These are phyloP conservation scores for Plasmodium knowlesi DNA, from an alignment of 169 alveolate species.

Conservation along the genomic window DNA sequence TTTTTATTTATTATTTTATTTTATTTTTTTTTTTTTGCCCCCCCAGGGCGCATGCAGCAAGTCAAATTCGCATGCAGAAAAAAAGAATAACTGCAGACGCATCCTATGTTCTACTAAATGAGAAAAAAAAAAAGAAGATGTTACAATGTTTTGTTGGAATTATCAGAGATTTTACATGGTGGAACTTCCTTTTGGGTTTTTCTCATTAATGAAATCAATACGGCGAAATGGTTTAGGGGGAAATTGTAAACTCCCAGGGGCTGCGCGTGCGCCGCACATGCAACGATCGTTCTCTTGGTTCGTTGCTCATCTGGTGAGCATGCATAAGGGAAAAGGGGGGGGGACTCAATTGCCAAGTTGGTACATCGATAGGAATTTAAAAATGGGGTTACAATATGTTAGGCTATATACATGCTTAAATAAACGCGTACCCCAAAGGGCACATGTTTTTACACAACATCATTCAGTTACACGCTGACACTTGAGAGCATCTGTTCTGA, in stretches of 20 bases:
- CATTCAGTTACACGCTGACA: not conserved
- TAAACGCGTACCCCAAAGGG: not conserved
- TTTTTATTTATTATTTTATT: not conserved
- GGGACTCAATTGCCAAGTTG: not conserved
- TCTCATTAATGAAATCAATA: not conserved
- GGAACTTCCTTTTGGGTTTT: not conserved
- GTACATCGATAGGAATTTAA: not conserved
- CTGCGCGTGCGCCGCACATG: not conserved
- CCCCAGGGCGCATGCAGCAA: conserved; percentile 7
- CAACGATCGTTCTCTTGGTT: not conserved
- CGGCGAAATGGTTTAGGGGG: not conserved
- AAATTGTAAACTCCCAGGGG: not conserved
- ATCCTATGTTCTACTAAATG: not conserved
- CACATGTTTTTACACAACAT: not conserved
- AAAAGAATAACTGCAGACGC: not conserved
- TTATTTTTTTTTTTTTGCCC: not conserved
- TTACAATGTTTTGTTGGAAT: not conserved
- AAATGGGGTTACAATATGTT: not conserved
- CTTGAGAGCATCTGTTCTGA: not conserved
- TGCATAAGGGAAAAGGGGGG: not conserved
- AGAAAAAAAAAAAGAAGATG: not conserved
- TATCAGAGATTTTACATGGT: not conserved
- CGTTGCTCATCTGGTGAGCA: not conserved
- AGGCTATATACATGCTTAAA: not conserved
- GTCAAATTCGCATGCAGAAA: not conserved